Base-by-base conservation (phyloP, 352 stramenopile genomes). In the Pythium grandisporangium region DNA sequence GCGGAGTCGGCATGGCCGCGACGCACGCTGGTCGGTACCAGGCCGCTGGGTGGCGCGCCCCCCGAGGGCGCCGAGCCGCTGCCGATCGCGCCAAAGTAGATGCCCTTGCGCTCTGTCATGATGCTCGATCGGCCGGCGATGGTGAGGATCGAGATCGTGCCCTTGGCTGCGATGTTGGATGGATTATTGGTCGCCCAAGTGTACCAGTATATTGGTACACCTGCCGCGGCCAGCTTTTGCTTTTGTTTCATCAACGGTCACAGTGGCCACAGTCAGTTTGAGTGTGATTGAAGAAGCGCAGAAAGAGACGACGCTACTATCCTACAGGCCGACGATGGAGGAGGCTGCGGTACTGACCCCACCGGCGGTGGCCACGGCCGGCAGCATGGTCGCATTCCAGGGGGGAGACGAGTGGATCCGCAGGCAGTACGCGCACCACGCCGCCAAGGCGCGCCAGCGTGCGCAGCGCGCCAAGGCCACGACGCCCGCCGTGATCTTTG, bases 11-110 rank as follows among this genome's bases (percentile, higher is more conserved):
- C n/a, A n/a, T n/a, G n/a, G n/a, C n/a, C n/a, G 2, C 50, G 44
- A 1, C 55, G 50, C 27, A 71, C 59, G 43, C 64, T 83, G 20
- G 51, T 57, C n/a, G 73, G 69, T 22, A 70, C 51, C 24, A 85
- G 42, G 4, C 38, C 22, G 16, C 27, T 73, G 51, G 41, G 45
- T 48, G 37, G 27, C 21, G 46, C 13, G 3, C 37, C 35, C 1
- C 29, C 22, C 11, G 33, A 16, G 7, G 36, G 4, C 25, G 20
- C 20, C 0, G 51, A 37, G 17, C 42, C 42, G 26, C 63, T 58
- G 23, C 54, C 50, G 51, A 93, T 86, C 45, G 75, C 54, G 33
- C 79, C 79, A 53, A 84, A 93, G 74, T 79, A 88, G 58, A 93
- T 93, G 55, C 66, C 68, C 56, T 77, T 74, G 30, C 76, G 79